Evolutionary conservation across 805 yeast species (phyloP).

Genomic region (Metschnikowia proteae): DNA sequence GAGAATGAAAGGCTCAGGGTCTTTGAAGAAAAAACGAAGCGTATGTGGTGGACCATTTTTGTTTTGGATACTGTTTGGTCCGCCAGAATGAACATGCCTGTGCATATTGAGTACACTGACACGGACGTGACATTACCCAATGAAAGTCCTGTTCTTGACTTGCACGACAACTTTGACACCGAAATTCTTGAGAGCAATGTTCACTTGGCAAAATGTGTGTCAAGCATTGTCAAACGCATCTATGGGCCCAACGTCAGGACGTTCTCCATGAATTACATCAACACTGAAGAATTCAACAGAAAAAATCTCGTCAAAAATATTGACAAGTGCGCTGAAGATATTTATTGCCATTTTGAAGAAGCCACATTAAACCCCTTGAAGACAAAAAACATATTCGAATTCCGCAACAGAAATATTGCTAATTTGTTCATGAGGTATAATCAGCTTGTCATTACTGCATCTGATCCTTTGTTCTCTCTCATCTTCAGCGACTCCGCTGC

Average conservation of each 20-base stretch:
- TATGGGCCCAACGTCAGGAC: conserved; percentile 41
- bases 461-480: conserved; percentile 33
- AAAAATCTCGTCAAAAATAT: conserved; percentile 31
- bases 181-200: conserved; percentile 34
- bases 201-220: conserved; percentile 37
- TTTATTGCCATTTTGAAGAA: conserved; percentile 31
- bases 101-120: conserved; percentile 40
- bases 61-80: conserved; percentile 40
- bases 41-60: conserved; percentile 43
- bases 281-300: conserved; percentile 39
- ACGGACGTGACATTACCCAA: conserved; percentile 41
- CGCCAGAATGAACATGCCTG: conserved; percentile 35
- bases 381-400: conserved; percentile 19
- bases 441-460: conserved; percentile 29
- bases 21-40: conserved; percentile 28
- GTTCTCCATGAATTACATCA: conserved; percentile 37
- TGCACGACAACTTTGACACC: conserved; percentile 30
- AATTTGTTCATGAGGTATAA: conserved; percentile 35
- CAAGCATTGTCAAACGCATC: conserved; percentile 32
- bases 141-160: conserved; percentile 26
- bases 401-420: conserved; percentile 26
- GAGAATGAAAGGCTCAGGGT: conserved; percentile 5
- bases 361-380: conserved; percentile 26
- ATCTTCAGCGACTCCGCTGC: conserved; percentile 25
- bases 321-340: conserved; percentile 25